A percentile compares a stretch with the other conserved stretches of the same genome.
Conservation (phyloP, 805 yeast species). For the Zygosaccharomyces bisporus region DNA sequence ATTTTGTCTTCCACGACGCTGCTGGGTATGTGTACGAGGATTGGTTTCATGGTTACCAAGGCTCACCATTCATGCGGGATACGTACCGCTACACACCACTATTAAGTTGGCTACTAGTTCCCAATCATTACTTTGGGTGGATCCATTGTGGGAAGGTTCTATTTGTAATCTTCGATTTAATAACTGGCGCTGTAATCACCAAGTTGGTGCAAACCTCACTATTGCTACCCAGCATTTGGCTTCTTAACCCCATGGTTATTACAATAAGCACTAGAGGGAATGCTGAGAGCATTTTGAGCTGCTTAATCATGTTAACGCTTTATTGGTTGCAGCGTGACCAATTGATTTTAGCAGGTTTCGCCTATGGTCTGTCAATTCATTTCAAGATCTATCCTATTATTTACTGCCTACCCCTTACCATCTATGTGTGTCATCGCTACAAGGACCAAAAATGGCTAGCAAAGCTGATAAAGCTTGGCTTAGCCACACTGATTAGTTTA, state of each 20-base stretch:
- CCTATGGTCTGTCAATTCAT: slow-evolving; percentile 79
- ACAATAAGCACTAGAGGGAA: slow-evolving; percentile 93
- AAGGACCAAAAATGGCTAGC: slow-evolving; percentile 12
- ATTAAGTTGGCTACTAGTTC: slow-evolving; percentile 75
- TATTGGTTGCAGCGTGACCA: slow-evolving; percentile 40
- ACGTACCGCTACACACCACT: slow-evolving; percentile 94
- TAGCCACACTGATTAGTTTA: slow-evolving; percentile 44
- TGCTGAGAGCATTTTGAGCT: slow-evolving; percentile 84
- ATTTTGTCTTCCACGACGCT: slow-evolving; percentile 91
- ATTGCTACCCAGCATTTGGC: slow-evolving; percentile 63
- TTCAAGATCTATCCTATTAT: slow-evolving; percentile 90
- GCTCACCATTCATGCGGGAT: slow-evolving; percentile 76
- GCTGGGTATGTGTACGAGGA: slow-evolving; percentile 60
- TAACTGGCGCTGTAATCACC: slow-evolving; percentile 68
- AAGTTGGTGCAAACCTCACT: slow-evolving; percentile 35
- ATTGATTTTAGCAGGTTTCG: slow-evolving; percentile 41
- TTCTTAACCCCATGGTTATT: slow-evolving; percentile 90
- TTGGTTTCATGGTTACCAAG: slow-evolving; percentile 23
- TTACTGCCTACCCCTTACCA: slow-evolving; percentile 65
- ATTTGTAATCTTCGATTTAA: slow-evolving; percentile 71
- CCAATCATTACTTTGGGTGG: slow-evolving; percentile 50
- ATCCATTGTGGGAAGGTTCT: slow-evolving; percentile 74
- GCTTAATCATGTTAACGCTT: slow-evolving; percentile 59
- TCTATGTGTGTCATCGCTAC: slow-evolving; percentile 31
- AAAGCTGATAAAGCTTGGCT: slow-evolving; percentile 41